Evolutionary conservation across 2,329 filamentous ascomycete species (phyloP), one percentile per base, ranked within the genome.

Genomic region (Botrytis fabae): DNA sequence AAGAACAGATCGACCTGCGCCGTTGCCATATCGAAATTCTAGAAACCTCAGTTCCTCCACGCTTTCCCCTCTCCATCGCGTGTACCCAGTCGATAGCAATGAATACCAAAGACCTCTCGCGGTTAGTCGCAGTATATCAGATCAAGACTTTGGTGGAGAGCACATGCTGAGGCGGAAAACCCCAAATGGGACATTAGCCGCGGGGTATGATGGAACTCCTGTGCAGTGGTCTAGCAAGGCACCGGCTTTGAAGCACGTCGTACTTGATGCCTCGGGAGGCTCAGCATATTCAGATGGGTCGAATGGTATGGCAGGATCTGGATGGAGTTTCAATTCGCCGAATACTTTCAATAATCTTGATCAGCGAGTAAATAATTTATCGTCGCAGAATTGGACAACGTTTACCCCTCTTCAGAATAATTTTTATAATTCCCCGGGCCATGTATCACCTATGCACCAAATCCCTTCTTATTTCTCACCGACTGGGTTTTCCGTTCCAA

Each of bases 111-210:
- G 75, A 70, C 65, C 73, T 46, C 73, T 74, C 38, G 62, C 76
- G 9, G n/a, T 60, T 25, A 59, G 65, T 32, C 57, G 65, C 54
- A 63, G 46, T 44, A 22, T 77, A 14, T 76, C 78, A n/a, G 94
- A 97, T 57, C 70, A 69, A 25, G 63, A 46, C n/a, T 69, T 48
- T 69, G 70, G 63, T 32, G 70, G 60, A 28, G 46, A 72, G 81
- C 91, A 97, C 81, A 92, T 93, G 78, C 85, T 98, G 73, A 90
- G 95, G 76, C 90, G 95, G 77, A 98, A 98, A 82, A 98, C 95
- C 14, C 96, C 95, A 7, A 95, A 91, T 79, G 96, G 95, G n/a
- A 97, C 94, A 54, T 88, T 98, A 75, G 92, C 95, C 76, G 94
- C 93, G 71, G 94, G 94, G 18, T 98, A 97, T 80, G 95, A 98